phyloP scores from a whole-genome alignment of 192 early-diverging fungal species.

The Coemansia sp. region DNA sequence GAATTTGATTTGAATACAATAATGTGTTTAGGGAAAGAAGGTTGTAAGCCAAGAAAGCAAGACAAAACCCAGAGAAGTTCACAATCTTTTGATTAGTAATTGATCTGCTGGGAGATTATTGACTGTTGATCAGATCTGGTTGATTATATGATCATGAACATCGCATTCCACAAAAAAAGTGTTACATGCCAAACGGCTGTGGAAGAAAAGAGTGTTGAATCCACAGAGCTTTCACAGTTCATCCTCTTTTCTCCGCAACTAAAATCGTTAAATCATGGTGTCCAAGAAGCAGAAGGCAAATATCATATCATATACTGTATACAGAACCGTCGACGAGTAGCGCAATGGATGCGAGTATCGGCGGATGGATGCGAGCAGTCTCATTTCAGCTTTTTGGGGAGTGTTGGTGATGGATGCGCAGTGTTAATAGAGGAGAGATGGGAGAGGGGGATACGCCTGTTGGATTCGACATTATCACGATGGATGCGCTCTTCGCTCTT shows the following conservation, averaged over 20 bases:
- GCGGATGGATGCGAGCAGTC: constrained; percentile 3
- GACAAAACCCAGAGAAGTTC: neutral
- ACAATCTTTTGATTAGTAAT: neutral
- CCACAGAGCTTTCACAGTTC: constrained; percentile 1
- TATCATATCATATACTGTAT: constrained; percentile 12
- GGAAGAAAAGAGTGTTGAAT: constrained; percentile 6
- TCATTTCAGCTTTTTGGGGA: constrained; percentile 1
- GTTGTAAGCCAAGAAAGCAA: too few species aligned
- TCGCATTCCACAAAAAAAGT: neutral
- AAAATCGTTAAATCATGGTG: constrained; percentile 39
- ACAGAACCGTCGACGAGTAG: neutral
- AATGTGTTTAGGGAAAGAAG: too few species aligned
- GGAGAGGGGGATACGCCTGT: constrained; percentile 1
- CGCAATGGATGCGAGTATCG: constrained; percentile 9
- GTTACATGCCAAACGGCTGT: too few species aligned
- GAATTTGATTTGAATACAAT: neutral
- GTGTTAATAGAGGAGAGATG: neutral
- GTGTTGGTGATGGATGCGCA: constrained; percentile 17
- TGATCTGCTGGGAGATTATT: neutral
- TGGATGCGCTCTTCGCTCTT: constrained; percentile 6
- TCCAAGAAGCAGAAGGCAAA: constrained; percentile 55
- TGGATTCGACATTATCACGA: constrained; percentile 8
- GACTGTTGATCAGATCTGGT: neutral
- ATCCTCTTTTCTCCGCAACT: constrained; percentile 45
- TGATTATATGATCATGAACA: neutral